Base-by-base conservation (phyloP, 257 asterid species). In the Cinchona pubescens region DNA sequence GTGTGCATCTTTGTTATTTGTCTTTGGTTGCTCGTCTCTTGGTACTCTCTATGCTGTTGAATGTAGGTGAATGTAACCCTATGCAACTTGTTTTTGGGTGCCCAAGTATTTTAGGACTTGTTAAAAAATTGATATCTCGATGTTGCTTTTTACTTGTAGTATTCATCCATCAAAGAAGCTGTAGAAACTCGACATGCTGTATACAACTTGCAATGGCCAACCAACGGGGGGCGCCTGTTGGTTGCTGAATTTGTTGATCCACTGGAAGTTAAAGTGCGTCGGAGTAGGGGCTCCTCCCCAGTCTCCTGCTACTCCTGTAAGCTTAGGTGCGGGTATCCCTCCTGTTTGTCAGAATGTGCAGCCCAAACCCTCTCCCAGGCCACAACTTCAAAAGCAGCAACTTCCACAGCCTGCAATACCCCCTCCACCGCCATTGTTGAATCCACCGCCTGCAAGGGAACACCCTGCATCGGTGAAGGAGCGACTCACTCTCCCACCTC, bases 151-250 rank as follows among this genome's bases (percentile, higher is more conserved):
- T 34, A 27, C 42, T 7, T 88, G 90, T 96, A 93, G 98, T 91
- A 87, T 81, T 79, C 98, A 74, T 86, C 96, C 51, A 83, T 89
- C 70, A 97, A 91, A 78, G 97, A 91, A 83, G 98, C 97, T 73
- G 80, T 81, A 73, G 91, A 85, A 82, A 91, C 97, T 68, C 90
- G 97, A 32, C 90, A 90, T 78, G 96, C 97, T 70, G 90, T 91
- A 32, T 93, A 93, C 90, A 87, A 91, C 82, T 86, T 91, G 81
- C 98, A 90, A 75, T 93, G 98, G 98, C 98, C 98, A 30, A 49
- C 88, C 13, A 89, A 93, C 53, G 98, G 98, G 25, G 98, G 98
- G 0, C 94, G 90, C 69, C 37, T 79, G 35, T 81, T 92, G 86
- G 86, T 80, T 40, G 96, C 91, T 3, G 98, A 91, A 78, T 91